Evolutionary conservation across 2,329 filamentous ascomycete genomes (phyloP), one percentile per base, ranked within the genome.

Genomic region (Diaporthe amygdali): DNA sequence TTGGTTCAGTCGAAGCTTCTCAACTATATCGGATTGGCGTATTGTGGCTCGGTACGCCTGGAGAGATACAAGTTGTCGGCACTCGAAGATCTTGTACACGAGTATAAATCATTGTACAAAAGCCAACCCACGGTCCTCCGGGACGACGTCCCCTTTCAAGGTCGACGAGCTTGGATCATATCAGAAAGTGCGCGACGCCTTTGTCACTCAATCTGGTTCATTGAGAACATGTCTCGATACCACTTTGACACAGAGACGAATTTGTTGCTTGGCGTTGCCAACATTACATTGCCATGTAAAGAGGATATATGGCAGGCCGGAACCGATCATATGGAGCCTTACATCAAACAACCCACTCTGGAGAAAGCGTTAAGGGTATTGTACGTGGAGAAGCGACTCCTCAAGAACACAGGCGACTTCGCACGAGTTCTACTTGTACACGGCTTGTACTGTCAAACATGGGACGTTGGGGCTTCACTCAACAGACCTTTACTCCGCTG

Each of bases 1-100:
- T 15, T 71, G 2, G 52, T 54, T 15, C 69, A 71, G 52, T 41
- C 69, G 32, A 71, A 71, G 37, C 4, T 71, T 2, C 63, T 71
- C 63, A 68, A 61, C 20, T 71, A 71, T 49, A 71, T 71, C 15
- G 69, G 69, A 44, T 15, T 68, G 27, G 54, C 69, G 5, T 71
- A 71, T 32, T 59, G 69, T 10, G 69, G 69, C 37, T 59, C 63
- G 14, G 37, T 10, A 22, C 44, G 69, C 32, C 69, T 71, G 25
- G 69, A 71, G 34, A 61, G 25, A 20, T 39, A 68, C 63, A 59
- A 25, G 22, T 46, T 14, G 8, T n/a, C 14, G n/a, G 54, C 63
- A 37, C 64, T 71, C 20, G 52, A 68, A 2, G 54, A 51, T 12
- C 27, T 71, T 52, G 63, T 71, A 0, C 10, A 15, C n/a, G 69